Evolutionary conservation across 306 rosid genomes (phyloP).

Genomic region (Carpinus fangiana): DNA sequence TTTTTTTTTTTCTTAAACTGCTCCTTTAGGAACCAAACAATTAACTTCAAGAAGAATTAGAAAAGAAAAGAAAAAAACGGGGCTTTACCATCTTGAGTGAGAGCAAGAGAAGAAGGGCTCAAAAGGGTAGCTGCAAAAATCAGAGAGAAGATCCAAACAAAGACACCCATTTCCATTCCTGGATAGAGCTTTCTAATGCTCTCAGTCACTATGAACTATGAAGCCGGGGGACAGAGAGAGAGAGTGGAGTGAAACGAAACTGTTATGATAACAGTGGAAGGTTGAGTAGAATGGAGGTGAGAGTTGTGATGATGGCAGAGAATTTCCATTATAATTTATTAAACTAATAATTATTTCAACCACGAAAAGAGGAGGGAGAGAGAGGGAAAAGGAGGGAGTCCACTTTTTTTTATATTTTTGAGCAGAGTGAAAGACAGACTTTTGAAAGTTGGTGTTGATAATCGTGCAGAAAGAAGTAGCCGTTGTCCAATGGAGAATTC

Average conservation of each 20-base stretch:
- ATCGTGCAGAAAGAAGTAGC: constrained; percentile 37
- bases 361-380: constrained; percentile 32
- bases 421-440: constrained; percentile 37
- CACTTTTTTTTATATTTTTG: constrained; percentile 35
- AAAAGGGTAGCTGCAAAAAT: constrained; percentile 34
- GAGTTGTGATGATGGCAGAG: constrained; percentile 33
- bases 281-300: constrained; percentile 22
- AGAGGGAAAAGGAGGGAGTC: background rate
- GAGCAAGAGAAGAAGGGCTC: constrained; percentile 55
- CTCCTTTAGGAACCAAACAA: constrained; percentile 1
- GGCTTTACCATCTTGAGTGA: constrained; percentile 72
- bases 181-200: background rate
- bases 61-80: background rate
- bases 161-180: constrained; percentile 46
- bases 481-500: constrained; percentile 38
- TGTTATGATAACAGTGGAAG: constrained; percentile 30
- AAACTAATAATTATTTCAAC: constrained; percentile 37
- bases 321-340: constrained; percentile 23
- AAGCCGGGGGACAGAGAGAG: background rate
- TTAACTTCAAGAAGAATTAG: too few species aligned
- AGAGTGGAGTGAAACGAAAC: background rate
- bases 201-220: too few species aligned
- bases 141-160: constrained; percentile 35
- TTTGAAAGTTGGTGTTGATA: constrained; percentile 36
- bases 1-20: background rate